A percentile compares a stretch with the other conserved stretches of the same genome.
phyloP scores from a whole-genome alignment of 345 rosid genomes.

The Salix suchowensis region DNA sequence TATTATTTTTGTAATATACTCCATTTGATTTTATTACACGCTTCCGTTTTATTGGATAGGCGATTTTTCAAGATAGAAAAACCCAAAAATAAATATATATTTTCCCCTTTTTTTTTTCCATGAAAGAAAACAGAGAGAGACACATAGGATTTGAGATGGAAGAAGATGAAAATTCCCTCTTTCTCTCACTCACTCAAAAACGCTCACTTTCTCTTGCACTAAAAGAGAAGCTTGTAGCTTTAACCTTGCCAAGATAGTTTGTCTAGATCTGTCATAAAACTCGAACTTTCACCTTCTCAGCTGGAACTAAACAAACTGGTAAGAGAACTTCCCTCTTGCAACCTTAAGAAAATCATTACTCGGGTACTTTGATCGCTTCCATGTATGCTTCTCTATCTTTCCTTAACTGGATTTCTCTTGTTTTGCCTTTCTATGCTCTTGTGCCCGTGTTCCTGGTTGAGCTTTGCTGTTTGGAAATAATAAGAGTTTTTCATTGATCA shows the following conservation, averaged over 20 bases:
- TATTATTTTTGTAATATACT: neutral
- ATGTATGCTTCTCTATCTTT: neutral
- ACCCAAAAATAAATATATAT: neutral
- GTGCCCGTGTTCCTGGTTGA: neutral
- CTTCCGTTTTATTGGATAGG: slow-evolving; percentile 37
- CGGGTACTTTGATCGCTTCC: slow-evolving; percentile 4
- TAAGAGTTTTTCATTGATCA: slow-evolving; percentile 16
- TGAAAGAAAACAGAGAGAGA: slow-evolving; percentile 27
- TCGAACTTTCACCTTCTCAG: neutral
- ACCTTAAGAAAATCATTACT: neutral
- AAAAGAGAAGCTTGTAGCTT: slow-evolving; percentile 2
- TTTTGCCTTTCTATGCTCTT: neutral
- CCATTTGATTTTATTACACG: neutral
- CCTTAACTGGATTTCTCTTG: neutral
- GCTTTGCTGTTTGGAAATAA: neutral
- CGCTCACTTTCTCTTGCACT: neutral
- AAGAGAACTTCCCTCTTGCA: slow-evolving; percentile 32
- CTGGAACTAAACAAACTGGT: slow-evolving; percentile 33
- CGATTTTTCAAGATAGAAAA: slow-evolving; percentile 31
- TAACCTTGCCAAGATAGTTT: slow-evolving; percentile 2
- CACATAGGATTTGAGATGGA: slow-evolving; percentile 40
- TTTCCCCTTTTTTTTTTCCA: slow-evolving; percentile 22
- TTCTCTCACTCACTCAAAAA: slow-evolving; percentile 17
- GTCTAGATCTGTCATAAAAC: slow-evolving; percentile 38
- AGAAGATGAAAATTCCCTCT: slow-evolving; percentile 33